Base-by-base conservation (phyloP, 1,284 basidiomycete species). In the Moesziomyces antarcticus region DNA sequence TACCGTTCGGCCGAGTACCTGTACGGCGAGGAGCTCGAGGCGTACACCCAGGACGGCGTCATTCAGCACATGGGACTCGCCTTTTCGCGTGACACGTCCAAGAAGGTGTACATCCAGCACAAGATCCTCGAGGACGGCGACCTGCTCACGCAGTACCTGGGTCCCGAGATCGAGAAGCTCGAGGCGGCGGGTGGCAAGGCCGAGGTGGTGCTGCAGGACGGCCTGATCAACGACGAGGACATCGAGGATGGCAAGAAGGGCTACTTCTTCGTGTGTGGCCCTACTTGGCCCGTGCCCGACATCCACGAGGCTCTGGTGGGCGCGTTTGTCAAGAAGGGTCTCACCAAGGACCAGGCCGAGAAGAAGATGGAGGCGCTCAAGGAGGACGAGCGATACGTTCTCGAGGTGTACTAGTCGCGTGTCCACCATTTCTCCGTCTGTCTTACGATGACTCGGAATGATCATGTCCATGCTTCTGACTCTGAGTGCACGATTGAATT, bases 51-150 rank as follows among this genome's bases (percentile, higher is more conserved):
- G 14, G 92, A 93, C 77, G 90, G 91, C 50, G 87, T 95, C 69
- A 91, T 98, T 85, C 90, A 92, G 35, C 91, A 91, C 79, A 91
- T 93, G 27, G 95, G 97, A 24, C 88, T 99, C 50, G 97, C 97
- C 24, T 99, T 99, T 88, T 98, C 96, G 47, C 91, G 97, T 77
- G 97, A 99, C 85, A 90, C 91, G 5, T 89, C 89, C 59, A 79
- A 91, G 84, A 99, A 99, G 86, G 91, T 97, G 49, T 99, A 99
- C 86, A 99, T 99, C 82, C 96, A 99, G 86, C 93, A 99, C 88
- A 95, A 93, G 88, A 99, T 99, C 92, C 87, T 90, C 61, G 91
- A 96, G 84, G 93, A 99, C 84, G 91, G 91, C 44, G 88, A 90
- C 78, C 86, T 88, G 53, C 88, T 99, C 40, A 91, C 90, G 56